Evolutionary conservation across 2,329 filamentous ascomycete species (phyloP).

Genomic region (Neobulgaria alba): DNA sequence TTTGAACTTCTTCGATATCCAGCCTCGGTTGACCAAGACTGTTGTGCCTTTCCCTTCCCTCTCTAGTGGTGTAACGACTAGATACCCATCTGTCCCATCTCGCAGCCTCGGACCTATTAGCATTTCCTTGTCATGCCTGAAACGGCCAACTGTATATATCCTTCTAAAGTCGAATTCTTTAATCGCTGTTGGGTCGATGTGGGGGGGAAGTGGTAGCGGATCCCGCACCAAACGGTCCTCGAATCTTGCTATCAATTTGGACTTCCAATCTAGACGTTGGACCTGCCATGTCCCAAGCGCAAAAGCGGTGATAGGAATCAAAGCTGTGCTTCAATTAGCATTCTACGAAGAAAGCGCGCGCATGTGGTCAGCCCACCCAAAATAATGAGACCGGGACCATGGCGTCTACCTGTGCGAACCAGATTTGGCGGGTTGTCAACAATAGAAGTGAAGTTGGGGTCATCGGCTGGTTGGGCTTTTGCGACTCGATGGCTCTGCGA

Average conservation of each 20-base stretch:
- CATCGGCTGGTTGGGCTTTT: slow-evolving; percentile 44
- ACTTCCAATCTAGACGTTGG: slow-evolving; percentile 87
- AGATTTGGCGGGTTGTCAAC: slow-evolving; percentile 78
- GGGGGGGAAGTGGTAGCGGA: slow-evolving; percentile 76
- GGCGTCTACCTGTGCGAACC: slow-evolving; percentile 60
- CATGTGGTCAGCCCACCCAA: slow-evolving; percentile 43
- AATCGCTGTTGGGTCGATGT: slow-evolving; percentile 72
- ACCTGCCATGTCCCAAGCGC: slow-evolving; percentile 91
- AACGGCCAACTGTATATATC: slow-evolving; percentile 64
- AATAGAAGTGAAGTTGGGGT: slow-evolving; percentile 74
- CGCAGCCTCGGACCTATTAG: slow-evolving; percentile 82
- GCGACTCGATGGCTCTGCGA: slow-evolving; percentile 17
- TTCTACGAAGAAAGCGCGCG: background rate
- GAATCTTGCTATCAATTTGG: slow-evolving; percentile 79
- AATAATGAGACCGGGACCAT: slow-evolving; percentile 74
- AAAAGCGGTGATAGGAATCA: slow-evolving; percentile 90
- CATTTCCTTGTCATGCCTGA: slow-evolving; percentile 92
- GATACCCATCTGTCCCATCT: slow-evolving; percentile 83
- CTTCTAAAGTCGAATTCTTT: slow-evolving; percentile 87
- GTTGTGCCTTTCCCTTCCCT: slow-evolving; percentile 54
- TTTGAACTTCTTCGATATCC: slow-evolving; percentile 73
- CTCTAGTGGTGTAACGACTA: slow-evolving; percentile 88
- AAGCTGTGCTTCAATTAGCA: slow-evolving; percentile 17
- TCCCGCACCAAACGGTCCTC: slow-evolving; percentile 84
- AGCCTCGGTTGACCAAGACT: slow-evolving; percentile 82